Conservation (phyloP, 148 eudicot species). For the Fagopyrum homotropicum region DNA sequence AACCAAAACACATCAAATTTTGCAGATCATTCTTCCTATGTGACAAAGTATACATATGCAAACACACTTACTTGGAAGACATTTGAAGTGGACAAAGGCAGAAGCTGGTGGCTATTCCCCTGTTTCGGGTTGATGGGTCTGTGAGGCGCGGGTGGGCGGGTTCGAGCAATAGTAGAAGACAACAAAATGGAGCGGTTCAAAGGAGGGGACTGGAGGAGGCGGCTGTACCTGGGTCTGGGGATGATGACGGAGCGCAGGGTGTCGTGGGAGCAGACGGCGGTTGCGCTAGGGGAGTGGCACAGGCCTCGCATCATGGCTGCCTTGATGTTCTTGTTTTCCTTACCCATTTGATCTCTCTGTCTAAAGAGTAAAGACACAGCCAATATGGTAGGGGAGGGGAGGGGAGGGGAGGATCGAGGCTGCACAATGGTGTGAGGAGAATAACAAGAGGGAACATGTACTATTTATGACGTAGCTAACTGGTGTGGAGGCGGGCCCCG, state of each 20-base stretch:
- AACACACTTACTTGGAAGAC: conserved; percentile 5
- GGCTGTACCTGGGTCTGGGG: neutral
- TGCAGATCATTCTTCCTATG: too few species aligned
- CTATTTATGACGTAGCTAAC: conserved; percentile 13
- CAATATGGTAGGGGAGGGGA: neutral
- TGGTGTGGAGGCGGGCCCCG: neutral
- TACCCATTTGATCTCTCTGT: neutral
- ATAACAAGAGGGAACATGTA: neutral
- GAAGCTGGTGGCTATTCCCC: neutral
- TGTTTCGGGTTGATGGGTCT: neutral
- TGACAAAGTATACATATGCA: neutral
- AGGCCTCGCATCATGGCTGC: conserved; percentile 2
- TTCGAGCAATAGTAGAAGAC: neutral
- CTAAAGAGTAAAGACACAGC: neutral
- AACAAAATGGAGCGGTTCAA: neutral
- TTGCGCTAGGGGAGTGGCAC: neutral
- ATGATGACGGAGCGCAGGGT: neutral
- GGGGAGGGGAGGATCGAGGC: too few species aligned
- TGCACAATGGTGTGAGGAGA: neutral
- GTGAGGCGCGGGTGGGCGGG: neutral
- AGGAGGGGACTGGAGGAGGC: neutral
- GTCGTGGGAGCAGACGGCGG: conserved; percentile 12
- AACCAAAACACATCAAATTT: neutral
- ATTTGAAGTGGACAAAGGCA: neutral
- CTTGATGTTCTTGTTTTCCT: neutral